Evolutionary conservation across 179 eudicot genomes (phyloP), one percentile per base, ranked within the genome.

Genomic region (Drosera spatulata): DNA sequence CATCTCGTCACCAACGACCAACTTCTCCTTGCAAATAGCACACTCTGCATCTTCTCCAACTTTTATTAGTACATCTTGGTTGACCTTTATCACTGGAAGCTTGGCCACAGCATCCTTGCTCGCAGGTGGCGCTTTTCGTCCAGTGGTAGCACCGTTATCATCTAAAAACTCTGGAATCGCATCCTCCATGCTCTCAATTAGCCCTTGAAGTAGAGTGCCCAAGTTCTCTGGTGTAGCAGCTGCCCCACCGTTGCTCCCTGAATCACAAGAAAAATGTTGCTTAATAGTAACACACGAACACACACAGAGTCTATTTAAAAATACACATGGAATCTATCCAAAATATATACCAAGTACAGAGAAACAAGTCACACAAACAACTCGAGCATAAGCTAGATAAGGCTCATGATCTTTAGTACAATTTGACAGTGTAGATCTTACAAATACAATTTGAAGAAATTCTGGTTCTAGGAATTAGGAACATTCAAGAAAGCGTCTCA

Each of bases 71-170:
- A 77, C 61, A 41, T 65, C 82, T 7, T 82, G 79, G 42, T 91
- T 77, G 22, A 93, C 77, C 6, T 59, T 76, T 44, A 79, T 69
- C 64, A 93, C 74, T 4, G 97, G 99, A 49, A 93, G 85, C 64
- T 85, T 90, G 39, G 82, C 85, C 62, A 93, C 94, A 57, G 79
- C 95, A 48, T 74, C 85, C 66, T 93, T 93, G 63, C 97, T 86
- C 39, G 99, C 97, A 41, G 99, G 99, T 6, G 97, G 99, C 4
- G 76, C 85, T 10, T 61, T 84, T 61, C 87, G 76, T 4, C 73
- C 81, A 12, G 63, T 76, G 43, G 68, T 67, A 4, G 68, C 62
- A 4, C 41, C 52, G 2, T 5, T 37, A 22, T 68, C 82, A 0
- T 56, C 46, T 2, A 74, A 50, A 3, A 71, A 43, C 12, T 69